Evolutionary conservation across 2,329 filamentous ascomycete genomes (phyloP).

Genomic region (Trichoderma sp.): DNA sequence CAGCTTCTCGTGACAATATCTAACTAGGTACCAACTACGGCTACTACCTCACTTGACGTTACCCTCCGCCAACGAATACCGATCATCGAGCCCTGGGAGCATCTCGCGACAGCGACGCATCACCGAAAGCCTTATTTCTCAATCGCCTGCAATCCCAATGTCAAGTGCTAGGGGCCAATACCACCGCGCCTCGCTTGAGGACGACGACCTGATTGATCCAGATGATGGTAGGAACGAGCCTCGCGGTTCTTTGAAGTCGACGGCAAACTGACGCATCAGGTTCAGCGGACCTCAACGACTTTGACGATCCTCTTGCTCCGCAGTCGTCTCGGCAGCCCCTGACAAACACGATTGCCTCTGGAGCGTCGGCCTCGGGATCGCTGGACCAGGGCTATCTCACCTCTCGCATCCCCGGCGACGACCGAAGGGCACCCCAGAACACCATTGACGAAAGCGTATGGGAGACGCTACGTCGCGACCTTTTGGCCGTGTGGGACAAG

Average conservation of each 20-base stretch:
- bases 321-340: constrained; percentile 76
- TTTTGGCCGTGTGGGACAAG: constrained; percentile 95
- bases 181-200: constrained; percentile 61
- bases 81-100: background rate
- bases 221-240: constrained; percentile 64
- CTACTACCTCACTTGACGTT: background rate
- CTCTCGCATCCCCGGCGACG: constrained; percentile 87
- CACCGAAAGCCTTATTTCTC: background rate
- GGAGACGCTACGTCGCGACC: constrained; percentile 91
- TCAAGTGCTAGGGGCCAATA: constrained; percentile 59
- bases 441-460: constrained; percentile 98
- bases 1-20: constrained; percentile 4
- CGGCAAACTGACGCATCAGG: constrained; percentile 7
- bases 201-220: constrained; percentile 75
- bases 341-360: constrained; percentile 77
- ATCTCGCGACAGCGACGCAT: background rate
- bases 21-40: background rate
- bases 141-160: constrained; percentile 40
- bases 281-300: constrained; percentile 82
- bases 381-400: constrained; percentile 82
- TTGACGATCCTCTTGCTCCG: constrained; percentile 78
- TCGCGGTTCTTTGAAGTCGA: background rate
- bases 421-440: constrained; percentile 83
- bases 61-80: background rate
- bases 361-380: constrained; percentile 54